These are phyloP conservation scores for Chondrostereum purpureum DNA, from an alignment of 1,284 basidiomycete species.

Conservation along the genomic window DNA sequence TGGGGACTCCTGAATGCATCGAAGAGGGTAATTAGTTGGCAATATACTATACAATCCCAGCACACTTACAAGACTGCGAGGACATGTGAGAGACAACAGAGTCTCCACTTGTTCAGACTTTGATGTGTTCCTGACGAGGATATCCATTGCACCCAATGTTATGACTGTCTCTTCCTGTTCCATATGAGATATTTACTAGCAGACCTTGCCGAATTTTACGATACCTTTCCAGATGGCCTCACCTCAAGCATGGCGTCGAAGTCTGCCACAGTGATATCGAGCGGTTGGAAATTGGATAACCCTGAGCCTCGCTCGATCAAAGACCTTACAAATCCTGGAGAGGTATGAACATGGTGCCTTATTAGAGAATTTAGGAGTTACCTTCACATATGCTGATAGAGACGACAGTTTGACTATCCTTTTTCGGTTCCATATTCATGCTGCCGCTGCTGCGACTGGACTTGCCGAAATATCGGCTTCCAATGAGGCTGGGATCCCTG, in stretches of 20 bases:
- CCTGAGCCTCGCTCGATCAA: slow-evolving; percentile 25
- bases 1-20: slow-evolving; percentile 33
- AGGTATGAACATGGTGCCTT: slow-evolving; percentile 3
- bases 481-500: slow-evolving; percentile 68
- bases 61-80: slow-evolving; percentile 47
- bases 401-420: slow-evolving; percentile 38
- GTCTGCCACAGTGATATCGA: slow-evolving; percentile 59
- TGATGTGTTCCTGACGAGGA: slow-evolving; percentile 45
- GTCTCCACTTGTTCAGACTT: slow-evolving; percentile 27
- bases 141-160: slow-evolving; percentile 56
- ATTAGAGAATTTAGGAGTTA: slow-evolving; percentile 18
- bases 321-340: slow-evolving; percentile 29
- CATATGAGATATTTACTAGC: slow-evolving; percentile 2
- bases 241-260: slow-evolving; percentile 61
- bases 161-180: slow-evolving; percentile 65
- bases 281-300: slow-evolving; percentile 27
- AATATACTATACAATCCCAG: no score
- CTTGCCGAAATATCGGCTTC: slow-evolving; percentile 74
- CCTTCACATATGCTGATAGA: slow-evolving; percentile 57
- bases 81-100: slow-evolving; percentile 44
- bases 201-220: slow-evolving; percentile 11
- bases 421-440: slow-evolving; percentile 19
- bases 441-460: slow-evolving; percentile 42
- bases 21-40: no score
- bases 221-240: slow-evolving; percentile 64